phyloP scores from a whole-genome alignment of 352 stramenopile genomes.

The Pythium graminicola region DNA sequence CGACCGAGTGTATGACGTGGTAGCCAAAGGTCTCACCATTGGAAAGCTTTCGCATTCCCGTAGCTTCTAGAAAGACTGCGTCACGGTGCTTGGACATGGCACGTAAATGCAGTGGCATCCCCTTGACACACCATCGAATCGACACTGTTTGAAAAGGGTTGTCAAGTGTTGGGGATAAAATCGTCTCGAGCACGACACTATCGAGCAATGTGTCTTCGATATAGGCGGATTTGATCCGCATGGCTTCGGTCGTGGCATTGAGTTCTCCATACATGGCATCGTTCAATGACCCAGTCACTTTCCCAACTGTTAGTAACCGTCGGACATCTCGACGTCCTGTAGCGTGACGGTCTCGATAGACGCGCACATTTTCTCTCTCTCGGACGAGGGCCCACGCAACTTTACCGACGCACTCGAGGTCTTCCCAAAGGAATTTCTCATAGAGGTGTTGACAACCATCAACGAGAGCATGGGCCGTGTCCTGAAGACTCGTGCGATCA shows the following conservation, averaged over 20 bases:
- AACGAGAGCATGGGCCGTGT: constrained; percentile 35
- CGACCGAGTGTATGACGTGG: constrained; percentile 53
- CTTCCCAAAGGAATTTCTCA: constrained; percentile 33
- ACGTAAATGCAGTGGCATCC: constrained; percentile 34
- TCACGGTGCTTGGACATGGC: constrained; percentile 38
- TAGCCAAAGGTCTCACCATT: constrained; percentile 46
- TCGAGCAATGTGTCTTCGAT: constrained; percentile 35
- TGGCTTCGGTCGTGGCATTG: constrained; percentile 29
- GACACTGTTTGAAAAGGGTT: constrained; percentile 49
- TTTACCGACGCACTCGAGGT: constrained; percentile 27
- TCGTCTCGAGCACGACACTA: constrained; percentile 38
- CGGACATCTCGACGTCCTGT: constrained; percentile 7
- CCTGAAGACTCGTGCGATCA: constrained; percentile 22
- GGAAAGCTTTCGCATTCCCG: constrained; percentile 29
- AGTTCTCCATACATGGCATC: constrained; percentile 55
- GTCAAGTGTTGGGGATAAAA: constrained; percentile 27
- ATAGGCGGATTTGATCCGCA: constrained; percentile 49
- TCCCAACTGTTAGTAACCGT: constrained; percentile 24
- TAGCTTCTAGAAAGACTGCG: constrained; percentile 49
- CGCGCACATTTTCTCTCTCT: constrained; percentile 30
- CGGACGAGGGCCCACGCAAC: constrained; percentile 40
- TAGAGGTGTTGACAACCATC: constrained; percentile 35
- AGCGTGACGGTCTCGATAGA: constrained; percentile 35
- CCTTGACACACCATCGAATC: constrained; percentile 53
- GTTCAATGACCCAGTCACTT: constrained; percentile 36